Evolutionary conservation across 768 basidiomycete species (phyloP).

Genomic region (Boletus rubescentipes): DNA sequence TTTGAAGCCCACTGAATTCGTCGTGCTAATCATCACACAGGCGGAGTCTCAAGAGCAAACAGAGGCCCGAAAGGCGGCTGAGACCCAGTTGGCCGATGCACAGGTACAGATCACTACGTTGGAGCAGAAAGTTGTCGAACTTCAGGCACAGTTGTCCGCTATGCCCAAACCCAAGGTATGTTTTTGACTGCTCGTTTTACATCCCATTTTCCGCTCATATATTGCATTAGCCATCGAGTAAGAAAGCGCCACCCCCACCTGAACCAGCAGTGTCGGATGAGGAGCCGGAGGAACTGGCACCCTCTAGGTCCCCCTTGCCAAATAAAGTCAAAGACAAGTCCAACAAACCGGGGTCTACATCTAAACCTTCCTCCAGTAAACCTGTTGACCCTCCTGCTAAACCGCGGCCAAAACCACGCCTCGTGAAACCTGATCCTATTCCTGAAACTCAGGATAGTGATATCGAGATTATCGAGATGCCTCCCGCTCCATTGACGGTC

Average conservation of each 20-base stretch:
- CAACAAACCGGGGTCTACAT: slow-evolving; percentile 10
- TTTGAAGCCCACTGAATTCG: not conserved
- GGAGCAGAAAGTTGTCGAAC: slow-evolving; percentile 43
- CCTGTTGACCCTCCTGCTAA: slow-evolving; percentile 20
- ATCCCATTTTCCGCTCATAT: slow-evolving; percentile 6
- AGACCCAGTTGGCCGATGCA: slow-evolving; percentile 36
- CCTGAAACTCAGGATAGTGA: slow-evolving; percentile 30
- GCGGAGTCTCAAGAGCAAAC: slow-evolving; percentile 37
- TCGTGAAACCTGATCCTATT: slow-evolving; percentile 17
- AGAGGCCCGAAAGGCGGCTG: slow-evolving; percentile 35
- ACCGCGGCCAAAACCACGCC: slow-evolving; percentile 23
- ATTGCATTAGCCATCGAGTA: slow-evolving; percentile 10
- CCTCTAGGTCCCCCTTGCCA: slow-evolving; percentile 13
- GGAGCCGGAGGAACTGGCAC: slow-evolving; percentile 21
- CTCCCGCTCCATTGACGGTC: slow-evolving; percentile 13
- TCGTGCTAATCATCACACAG: slow-evolving; percentile 29
- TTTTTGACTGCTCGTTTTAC: slow-evolving; percentile 8
- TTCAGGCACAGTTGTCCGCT: slow-evolving; percentile 44
- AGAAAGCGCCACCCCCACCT: slow-evolving; percentile 8
- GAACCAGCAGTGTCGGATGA: slow-evolving; percentile 18
- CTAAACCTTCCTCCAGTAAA: slow-evolving; percentile 21
- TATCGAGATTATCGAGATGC: slow-evolving; percentile 26
- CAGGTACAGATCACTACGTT: slow-evolving; percentile 20
- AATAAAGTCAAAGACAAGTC: slow-evolving; percentile 17
- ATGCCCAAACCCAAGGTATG: slow-evolving; percentile 32